Conservation (phyloP, 805 yeast genomes). For the Torulaspora quercuum region DNA sequence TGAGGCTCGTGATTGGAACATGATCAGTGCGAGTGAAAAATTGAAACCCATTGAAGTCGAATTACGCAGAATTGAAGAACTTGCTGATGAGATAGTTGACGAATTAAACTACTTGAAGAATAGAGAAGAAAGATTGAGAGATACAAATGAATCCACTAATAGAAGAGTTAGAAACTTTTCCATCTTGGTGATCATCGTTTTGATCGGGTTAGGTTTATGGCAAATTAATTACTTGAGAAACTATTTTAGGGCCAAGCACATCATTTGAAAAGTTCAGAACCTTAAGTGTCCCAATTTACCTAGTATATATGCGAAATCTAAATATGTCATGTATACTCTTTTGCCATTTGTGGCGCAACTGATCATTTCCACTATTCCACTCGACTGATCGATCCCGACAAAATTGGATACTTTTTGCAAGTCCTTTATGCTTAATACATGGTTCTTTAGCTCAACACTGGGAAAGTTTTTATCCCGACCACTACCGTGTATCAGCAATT, state of each 20-base stretch:
- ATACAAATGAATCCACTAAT: conserved; percentile 95
- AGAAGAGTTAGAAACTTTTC: conserved; percentile 89
- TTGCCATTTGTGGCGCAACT: conserved; percentile 41
- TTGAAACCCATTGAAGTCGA: conserved; percentile 91
- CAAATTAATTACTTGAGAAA: conserved; percentile 88
- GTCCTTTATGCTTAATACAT: conserved; percentile 39
- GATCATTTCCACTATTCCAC: conserved; percentile 45
- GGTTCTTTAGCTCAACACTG: conserved; percentile 21
- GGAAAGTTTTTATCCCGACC: conserved; percentile 27
- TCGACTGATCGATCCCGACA: conserved; percentile 35
- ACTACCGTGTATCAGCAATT: conserved; percentile 31
- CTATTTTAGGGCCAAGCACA: conserved; percentile 84
- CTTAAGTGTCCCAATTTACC: conserved; percentile 47
- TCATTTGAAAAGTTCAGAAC: conserved; percentile 43
- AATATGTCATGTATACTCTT: conserved; percentile 39
- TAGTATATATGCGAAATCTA: conserved; percentile 47
- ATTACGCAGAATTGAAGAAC: conserved; percentile 79
- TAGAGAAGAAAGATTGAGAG: conserved; percentile 91
- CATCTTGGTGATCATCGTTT: conserved; percentile 58
- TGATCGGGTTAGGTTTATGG: conserved; percentile 83
- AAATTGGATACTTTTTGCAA: conserved; percentile 35
- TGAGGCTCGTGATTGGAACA: conserved; percentile 97
- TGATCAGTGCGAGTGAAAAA: conserved; percentile 86
- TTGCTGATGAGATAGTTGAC: conserved; percentile 72
- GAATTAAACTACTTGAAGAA: conserved; percentile 80